These are phyloP conservation scores for Truncatella angustata DNA, from an alignment of 2,329 filamentous ascomycete species.

Conservation along the genomic window DNA sequence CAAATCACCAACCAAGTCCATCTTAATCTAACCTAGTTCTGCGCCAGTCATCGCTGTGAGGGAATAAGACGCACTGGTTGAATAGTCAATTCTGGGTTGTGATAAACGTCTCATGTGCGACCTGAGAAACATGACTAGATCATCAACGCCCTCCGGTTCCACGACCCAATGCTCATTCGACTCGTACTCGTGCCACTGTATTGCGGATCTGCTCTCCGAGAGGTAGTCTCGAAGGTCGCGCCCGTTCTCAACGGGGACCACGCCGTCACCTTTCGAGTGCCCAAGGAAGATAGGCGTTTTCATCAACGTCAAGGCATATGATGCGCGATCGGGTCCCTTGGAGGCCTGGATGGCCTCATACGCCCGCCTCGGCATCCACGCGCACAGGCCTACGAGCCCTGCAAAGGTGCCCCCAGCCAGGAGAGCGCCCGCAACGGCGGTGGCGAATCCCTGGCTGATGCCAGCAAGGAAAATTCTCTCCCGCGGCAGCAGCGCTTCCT, in stretches of 20 bases:
- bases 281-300: slow-evolving; percentile 24
- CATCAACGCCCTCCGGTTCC: slow-evolving; percentile 24
- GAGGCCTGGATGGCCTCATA: background rate
- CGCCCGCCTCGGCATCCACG: slow-evolving; percentile 23
- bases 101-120: background rate
- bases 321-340: background rate
- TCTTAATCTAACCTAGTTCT: too few relatives aligned
- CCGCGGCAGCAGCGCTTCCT: slow-evolving; percentile 19
- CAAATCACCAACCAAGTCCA: too few relatives aligned
- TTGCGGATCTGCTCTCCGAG: background rate
- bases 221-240: slow-evolving; percentile 20
- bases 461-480: slow-evolving; percentile 27
- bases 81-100: too few relatives aligned
- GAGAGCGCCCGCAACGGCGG: slow-evolving; percentile 17
- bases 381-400: slow-evolving; percentile 26
- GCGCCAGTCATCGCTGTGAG: too few relatives aligned
- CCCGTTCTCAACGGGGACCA: slow-evolving; percentile 26
- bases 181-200: slow-evolving; percentile 28
- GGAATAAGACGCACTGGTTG: too few relatives aligned
- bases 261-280: slow-evolving; percentile 26
- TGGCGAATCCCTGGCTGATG: slow-evolving; percentile 32
- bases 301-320: background rate
- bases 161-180: slow-evolving; percentile 24
- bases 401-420: slow-evolving; percentile 15
- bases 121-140: slow-evolving; percentile 18